Base-by-base conservation (phyloP, 768 basidiomycete species). In the Hygrophoropsis aurantiaca region DNA sequence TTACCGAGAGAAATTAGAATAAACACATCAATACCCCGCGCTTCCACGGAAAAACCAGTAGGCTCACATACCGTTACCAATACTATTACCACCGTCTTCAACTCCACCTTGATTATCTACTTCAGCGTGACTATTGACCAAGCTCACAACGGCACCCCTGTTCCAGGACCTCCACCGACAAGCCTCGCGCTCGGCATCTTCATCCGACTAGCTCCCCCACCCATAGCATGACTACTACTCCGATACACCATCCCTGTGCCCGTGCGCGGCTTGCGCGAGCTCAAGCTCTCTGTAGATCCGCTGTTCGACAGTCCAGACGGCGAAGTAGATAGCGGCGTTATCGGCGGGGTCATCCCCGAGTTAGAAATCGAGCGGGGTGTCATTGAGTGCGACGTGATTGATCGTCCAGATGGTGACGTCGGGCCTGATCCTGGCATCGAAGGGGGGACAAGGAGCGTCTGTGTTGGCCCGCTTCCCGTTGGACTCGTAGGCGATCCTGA, bases 171-270 rank as follows among this genome's bases (percentile, higher is more conserved):
- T n/a, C n/a, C 27, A 6, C 27, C 27, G 27, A 13, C 27, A 30
- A 13, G 27, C 27, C 27, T 30, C 27, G 27, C 27, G 13, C 27
- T 30, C 6, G 65, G 61, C 8, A 69, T 70, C 11, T 67, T 72
- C 66, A 77, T 78, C 15, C 58, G 62, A 11, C 56, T 58, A 60
- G 71, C 63, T 62, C 71, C 40, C 11, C 39, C 42, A 23, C 57
- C 38, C 13, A 36, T 42, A 9, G 55, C 36, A 23, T 18, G 47
- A 49, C 26, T 47, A 48, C 59, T 64, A 30, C 68, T 78, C 37
- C 78, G 71, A 56, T 86, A 86, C 30, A 71, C 65, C 84, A 86
- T 86, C n/a, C 84, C 84, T 10, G 84, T 82, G 5, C 84, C 84
- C 9, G 78, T 85, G 23, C 84, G 64, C 9, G 84, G 82, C 51